Conservation (phyloP, 805 yeast species). For the Sugiyamaella smithiae region DNA sequence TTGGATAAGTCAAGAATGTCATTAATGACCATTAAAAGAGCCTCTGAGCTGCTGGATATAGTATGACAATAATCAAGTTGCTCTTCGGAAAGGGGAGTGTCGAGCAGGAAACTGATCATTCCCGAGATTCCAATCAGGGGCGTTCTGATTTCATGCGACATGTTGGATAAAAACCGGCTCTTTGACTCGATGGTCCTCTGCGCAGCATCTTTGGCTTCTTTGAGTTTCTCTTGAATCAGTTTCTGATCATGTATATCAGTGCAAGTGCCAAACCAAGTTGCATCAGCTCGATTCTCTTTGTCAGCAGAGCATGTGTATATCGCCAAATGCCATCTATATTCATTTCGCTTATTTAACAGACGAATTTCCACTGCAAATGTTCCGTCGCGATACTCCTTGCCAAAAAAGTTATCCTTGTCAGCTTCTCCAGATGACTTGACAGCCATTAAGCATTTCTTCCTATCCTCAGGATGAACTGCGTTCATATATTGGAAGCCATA, state of each 20-base stretch:
- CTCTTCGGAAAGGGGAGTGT: constrained; percentile 32
- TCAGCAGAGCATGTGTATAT: constrained; percentile 27
- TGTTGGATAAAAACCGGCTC: constrained; percentile 36
- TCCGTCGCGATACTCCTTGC: constrained; percentile 14
- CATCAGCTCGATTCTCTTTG: constrained; percentile 11
- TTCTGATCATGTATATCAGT: constrained; percentile 37
- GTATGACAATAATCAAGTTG: constrained; percentile 37
- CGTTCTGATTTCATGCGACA: constrained; percentile 38
- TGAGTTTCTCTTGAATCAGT: constrained; percentile 32
- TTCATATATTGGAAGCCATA: constrained; percentile 30
- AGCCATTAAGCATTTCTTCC: constrained; percentile 26
- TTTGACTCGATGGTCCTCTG: constrained; percentile 37
- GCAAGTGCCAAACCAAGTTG: constrained; percentile 35
- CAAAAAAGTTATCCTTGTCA: constrained; percentile 10
- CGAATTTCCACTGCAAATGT: constrained; percentile 27
- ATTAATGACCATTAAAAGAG: constrained; percentile 35
- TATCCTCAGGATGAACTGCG: constrained; percentile 34
- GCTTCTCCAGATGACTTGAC: constrained; percentile 5
- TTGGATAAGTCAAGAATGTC: constrained; percentile 37
- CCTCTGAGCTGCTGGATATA: constrained; percentile 34
- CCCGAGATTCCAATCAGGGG: constrained; percentile 38
- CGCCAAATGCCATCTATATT: constrained; percentile 34
- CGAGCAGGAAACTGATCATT: constrained; percentile 35
- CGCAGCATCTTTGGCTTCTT: constrained; percentile 36
- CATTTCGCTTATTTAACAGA: constrained; percentile 25